These are phyloP conservation scores for Salix caprea DNA, from an alignment of 345 rosid genomes.

Conservation along the genomic window DNA sequence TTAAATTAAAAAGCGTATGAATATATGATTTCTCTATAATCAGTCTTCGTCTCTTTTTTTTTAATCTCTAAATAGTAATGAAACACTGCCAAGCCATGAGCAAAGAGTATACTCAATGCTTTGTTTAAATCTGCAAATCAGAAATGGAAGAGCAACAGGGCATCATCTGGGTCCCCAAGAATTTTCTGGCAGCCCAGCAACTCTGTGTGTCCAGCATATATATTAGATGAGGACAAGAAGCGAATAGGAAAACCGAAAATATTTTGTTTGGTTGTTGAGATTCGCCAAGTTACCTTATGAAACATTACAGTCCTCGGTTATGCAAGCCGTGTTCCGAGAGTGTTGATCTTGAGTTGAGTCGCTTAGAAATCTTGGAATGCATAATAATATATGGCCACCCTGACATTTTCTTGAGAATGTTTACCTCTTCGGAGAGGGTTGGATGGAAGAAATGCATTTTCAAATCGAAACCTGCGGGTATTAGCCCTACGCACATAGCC, in stretches of 20 bases:
- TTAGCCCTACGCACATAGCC: no score
- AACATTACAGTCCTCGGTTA: not conserved
- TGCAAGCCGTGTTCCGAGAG: not conserved
- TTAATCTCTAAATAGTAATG: no score
- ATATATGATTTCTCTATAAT: no score
- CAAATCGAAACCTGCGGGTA: no score
- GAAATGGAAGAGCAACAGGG: not conserved
- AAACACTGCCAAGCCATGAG: no score
- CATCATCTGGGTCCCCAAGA: not conserved
- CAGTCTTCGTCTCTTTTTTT: no score
- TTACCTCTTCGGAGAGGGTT: not conserved
- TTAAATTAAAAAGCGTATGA: no score
- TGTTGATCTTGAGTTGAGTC: not conserved
- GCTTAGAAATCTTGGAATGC: not conserved
- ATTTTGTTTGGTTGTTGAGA: not conserved
- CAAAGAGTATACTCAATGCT: not conserved
- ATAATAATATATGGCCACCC: not conserved
- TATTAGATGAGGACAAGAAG: not conserved
- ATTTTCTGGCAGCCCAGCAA: not conserved
- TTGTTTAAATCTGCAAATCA: not conserved
- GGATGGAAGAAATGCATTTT: not conserved
- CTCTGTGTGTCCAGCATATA: not conserved
- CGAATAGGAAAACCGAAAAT: not conserved
- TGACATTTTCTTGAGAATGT: conserved; percentile 9
- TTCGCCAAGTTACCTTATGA: not conserved